Conservation (phyloP, 805 yeast species). For the Saturnispora quitensis region DNA sequence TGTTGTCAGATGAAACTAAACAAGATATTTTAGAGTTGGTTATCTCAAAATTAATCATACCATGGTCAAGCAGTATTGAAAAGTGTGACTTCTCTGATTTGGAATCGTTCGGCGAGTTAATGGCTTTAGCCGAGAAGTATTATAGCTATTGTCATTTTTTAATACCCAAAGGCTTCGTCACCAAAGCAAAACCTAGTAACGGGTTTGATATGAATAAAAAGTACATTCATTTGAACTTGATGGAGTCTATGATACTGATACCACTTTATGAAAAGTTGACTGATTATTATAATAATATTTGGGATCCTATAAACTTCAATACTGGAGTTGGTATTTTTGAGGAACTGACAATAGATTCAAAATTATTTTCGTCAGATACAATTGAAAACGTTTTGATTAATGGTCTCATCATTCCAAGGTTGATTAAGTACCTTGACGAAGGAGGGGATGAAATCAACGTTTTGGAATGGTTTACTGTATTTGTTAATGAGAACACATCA, state of each 20-base stretch:
- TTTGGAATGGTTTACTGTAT: slow-evolving; percentile 5
- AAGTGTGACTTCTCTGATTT: slow-evolving; percentile 33
- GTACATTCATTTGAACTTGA: background rate
- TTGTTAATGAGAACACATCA: background rate
- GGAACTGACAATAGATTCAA: slow-evolving; percentile 18
- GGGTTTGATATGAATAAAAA: background rate
- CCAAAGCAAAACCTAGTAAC: background rate
- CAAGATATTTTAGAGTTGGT: slow-evolving; percentile 12
- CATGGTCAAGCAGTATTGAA: slow-evolving; percentile 14
- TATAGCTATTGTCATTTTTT: slow-evolving; percentile 8
- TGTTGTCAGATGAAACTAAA: background rate
- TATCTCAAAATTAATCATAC: slow-evolving; percentile 18
- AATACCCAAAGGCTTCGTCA: background rate
- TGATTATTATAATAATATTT: slow-evolving; percentile 1
- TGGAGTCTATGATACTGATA: slow-evolving; percentile 5
- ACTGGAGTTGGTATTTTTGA: slow-evolving; percentile 26
- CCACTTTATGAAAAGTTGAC: slow-evolving; percentile 6
- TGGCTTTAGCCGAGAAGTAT: slow-evolving; percentile 14
- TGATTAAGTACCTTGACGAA: background rate
- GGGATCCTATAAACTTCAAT: slow-evolving; percentile 3
- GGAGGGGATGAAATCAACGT: background rate
- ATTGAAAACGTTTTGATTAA: slow-evolving; percentile 1
- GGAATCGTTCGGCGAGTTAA: slow-evolving; percentile 20
- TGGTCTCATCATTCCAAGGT: background rate
- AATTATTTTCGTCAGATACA: background rate